phyloP scores from a whole-genome alignment of 805 yeast genomes.

The Yamadazyma laniorum region DNA sequence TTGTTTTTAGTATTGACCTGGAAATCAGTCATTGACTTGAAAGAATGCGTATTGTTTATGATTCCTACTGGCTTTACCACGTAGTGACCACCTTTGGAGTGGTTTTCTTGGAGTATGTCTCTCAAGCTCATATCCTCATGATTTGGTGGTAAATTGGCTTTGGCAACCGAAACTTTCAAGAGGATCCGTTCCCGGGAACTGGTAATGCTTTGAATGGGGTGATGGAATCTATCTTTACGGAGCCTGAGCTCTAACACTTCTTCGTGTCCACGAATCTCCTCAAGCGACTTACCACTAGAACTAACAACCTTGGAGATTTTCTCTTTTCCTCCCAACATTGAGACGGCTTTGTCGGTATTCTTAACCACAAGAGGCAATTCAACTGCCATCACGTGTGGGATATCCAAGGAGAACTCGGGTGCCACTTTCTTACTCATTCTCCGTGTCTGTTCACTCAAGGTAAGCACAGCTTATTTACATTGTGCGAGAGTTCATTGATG shows the following conservation, averaged over 20 bases:
- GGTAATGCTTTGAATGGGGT: conserved; percentile 59
- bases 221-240: conserved; percentile 48
- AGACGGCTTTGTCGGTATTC: conserved; percentile 60
- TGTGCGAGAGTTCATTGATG: background rate
- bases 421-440: conserved; percentile 33
- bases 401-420: conserved; percentile 59
- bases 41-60: conserved; percentile 65
- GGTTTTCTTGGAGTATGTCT: conserved; percentile 36
- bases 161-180: conserved; percentile 61
- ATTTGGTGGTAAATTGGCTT: conserved; percentile 42
- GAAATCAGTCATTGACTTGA: conserved; percentile 86
- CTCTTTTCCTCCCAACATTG: conserved; percentile 64
- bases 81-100: conserved; percentile 26
- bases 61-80: conserved; percentile 62
- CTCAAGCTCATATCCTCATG: conserved; percentile 40
- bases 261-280: conserved; percentile 1
- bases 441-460: too few relatives aligned
- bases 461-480: background rate
- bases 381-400: conserved; percentile 70
- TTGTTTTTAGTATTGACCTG: conserved; percentile 67
- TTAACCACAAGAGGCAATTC: conserved; percentile 77
- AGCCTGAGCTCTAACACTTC: conserved; percentile 36
- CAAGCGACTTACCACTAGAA: conserved; percentile 22
- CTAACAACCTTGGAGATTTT: conserved; percentile 43
- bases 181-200: conserved; percentile 56